Evolutionary conservation across 1,139 yeast genomes (phyloP), one percentile per base, ranked within the genome.

Genomic region (Hanseniaspora uvarum): DNA sequence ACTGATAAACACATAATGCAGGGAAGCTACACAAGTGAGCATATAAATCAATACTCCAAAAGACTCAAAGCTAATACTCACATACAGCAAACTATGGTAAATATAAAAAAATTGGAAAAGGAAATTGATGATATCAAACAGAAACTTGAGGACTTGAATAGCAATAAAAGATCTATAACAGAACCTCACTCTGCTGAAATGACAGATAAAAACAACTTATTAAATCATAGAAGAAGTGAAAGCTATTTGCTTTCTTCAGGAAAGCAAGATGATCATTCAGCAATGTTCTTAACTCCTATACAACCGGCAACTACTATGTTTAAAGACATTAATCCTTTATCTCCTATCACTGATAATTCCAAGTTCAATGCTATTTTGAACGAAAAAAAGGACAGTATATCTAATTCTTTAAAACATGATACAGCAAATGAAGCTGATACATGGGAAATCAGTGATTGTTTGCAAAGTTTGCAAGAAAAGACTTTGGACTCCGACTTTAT

Each of bases 401-500:
- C 16, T 12, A 41, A 12, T 7, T 7, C n/a, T 2, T 41, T 11
- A 5, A 18, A 41, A 18, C 10, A 31, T 12, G 46, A 31, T 3
- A 30, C 7, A 19, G n/a, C 23, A 6, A 14, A 18, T 5, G 47
- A 52, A 11, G 37, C 48, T 16, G 76, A 79, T 0, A 72, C 79
- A 1, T 76, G 79, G 79, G 67, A 70, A 5, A 63, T 77, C 5
- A 74, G 77, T 33, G 79, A 75, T 54, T 67, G 74, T 49, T 62
- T 78, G 57, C 80, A 77, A 58, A 67, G 74, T 38, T 61, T 78
- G 40, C 67, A 65, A 52, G 68, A 65, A 45, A 65, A 70, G 4
- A 70, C 72, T 18, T 65, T 67, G 43, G 75, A 77, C 19, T 73
- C 78, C 6, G 76, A 74, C 47, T 70, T 69, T 50, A 69, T 83